Evolutionary conservation across 305 asterid genomes (phyloP).

Genomic region (Ilex paraguariensis): DNA sequence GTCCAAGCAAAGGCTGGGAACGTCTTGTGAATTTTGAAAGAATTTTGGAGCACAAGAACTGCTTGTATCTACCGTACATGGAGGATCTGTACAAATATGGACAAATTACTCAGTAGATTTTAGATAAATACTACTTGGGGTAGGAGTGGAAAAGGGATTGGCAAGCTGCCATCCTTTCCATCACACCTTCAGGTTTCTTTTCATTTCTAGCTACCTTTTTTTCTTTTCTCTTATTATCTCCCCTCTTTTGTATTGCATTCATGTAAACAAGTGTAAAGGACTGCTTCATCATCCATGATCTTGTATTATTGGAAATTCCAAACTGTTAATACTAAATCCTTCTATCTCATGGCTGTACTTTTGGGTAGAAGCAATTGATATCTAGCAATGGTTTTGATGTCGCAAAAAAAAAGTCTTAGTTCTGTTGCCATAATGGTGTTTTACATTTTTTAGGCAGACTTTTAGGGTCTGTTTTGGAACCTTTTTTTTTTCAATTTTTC

Average conservation of each 20-base stretch:
- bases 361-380: background rate
- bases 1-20: conserved; percentile 80
- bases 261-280: conserved; percentile 16
- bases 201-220: too few relatives aligned
- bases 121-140: too few relatives aligned
- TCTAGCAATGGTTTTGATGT: background rate
- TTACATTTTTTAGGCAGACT: too few relatives aligned
- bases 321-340: too few relatives aligned
- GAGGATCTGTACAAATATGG: conserved; percentile 23
- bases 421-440: too few relatives aligned
- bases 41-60: conserved; percentile 11
- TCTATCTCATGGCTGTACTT: background rate
- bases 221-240: conserved; percentile 3
- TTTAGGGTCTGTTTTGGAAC: too few relatives aligned
- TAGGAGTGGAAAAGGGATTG: conserved; percentile 34
- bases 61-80: conserved; percentile 10
- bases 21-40: conserved; percentile 77
- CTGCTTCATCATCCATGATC: background rate
- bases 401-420: background rate
- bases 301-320: conserved; percentile 2
- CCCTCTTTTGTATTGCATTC: conserved; percentile 3
- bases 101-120: conserved; percentile 8
- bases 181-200: conserved; percentile 8
- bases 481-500: too few relatives aligned
- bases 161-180: conserved; percentile 40